Conservation (phyloP, 805 yeast genomes). For the Maudiozyma turicensis region DNA sequence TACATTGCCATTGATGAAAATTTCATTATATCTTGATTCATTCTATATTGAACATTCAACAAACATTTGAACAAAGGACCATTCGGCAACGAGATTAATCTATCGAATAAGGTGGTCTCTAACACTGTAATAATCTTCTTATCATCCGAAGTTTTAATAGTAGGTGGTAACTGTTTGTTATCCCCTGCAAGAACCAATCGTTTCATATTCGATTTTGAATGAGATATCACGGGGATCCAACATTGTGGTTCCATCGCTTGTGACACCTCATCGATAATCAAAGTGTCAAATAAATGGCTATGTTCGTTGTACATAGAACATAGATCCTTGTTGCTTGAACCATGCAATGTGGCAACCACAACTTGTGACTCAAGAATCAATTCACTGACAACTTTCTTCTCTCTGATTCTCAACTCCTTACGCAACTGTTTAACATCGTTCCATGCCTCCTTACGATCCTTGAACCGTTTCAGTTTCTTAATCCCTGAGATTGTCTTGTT, state of each 20-base stretch:
- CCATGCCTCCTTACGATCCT: slow-evolving; percentile 60
- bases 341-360: slow-evolving; percentile 78
- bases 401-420: slow-evolving; percentile 60
- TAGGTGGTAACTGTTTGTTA: slow-evolving; percentile 85
- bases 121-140: slow-evolving; percentile 36
- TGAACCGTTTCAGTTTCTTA: slow-evolving; percentile 52
- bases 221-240: slow-evolving; percentile 82
- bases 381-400: slow-evolving; percentile 50
- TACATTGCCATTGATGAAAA: slow-evolving; percentile 68
- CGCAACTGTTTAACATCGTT: slow-evolving; percentile 56
- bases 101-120: slow-evolving; percentile 69
- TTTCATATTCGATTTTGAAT: slow-evolving; percentile 39
- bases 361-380: slow-evolving; percentile 54
- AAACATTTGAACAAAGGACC: slow-evolving; percentile 40
- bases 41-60: slow-evolving; percentile 74
- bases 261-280: slow-evolving; percentile 91
- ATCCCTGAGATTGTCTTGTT: slow-evolving; percentile 45
- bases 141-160: slow-evolving; percentile 52
- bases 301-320: slow-evolving; percentile 37
- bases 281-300: slow-evolving; percentile 51
- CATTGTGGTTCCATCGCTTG: slow-evolving; percentile 93
- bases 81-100: slow-evolving; percentile 47
- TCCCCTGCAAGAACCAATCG: slow-evolving; percentile 84
- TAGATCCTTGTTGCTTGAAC: slow-evolving; percentile 68
- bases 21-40: slow-evolving; percentile 70